These are phyloP conservation scores for Eremothecium coryli DNA, from an alignment of 1,139 yeast genomes.

Conservation along the genomic window DNA sequence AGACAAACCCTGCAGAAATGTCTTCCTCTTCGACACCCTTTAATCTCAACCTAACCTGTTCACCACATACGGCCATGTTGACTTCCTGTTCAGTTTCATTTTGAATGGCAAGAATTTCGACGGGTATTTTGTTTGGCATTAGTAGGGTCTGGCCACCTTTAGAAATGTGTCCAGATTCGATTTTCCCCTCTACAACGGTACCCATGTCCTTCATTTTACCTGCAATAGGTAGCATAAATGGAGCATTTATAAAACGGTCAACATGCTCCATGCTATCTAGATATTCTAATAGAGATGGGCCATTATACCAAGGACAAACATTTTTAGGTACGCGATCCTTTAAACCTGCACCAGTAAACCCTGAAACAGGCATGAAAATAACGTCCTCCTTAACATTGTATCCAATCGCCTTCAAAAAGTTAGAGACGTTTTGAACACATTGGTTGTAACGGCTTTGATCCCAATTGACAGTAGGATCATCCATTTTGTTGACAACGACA, in stretches of 20 bases:
- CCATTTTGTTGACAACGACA: conserved; percentile 97
- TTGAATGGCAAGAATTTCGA: conserved; percentile 79
- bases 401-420: conserved; percentile 83
- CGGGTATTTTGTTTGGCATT: conserved; percentile 83
- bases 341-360: conserved; percentile 94
- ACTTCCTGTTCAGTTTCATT: conserved; percentile 96
- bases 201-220: conserved; percentile 96
- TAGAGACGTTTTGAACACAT: conserved; percentile 73
- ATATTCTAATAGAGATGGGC: conserved; percentile 85
- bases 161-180: conserved; percentile 88
- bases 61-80: conserved; percentile 86
- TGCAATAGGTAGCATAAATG: conserved; percentile 93
- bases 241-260: conserved; percentile 82
- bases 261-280: conserved; percentile 75
- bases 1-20: conserved; percentile 80
- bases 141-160: conserved; percentile 66
- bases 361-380: conserved; percentile 92
- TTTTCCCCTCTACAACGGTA: conserved; percentile 94
- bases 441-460: conserved; percentile 93
- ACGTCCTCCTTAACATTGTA: conserved; percentile 76
- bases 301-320: conserved; percentile 86
- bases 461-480: conserved; percentile 95
- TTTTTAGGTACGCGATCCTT: conserved; percentile 68
- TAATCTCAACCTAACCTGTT: conserved; percentile 86
- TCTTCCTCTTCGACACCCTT: conserved; percentile 98